phyloP scores from a whole-genome alignment of 768 basidiomycete species.

The Termitomyces sp. region DNA sequence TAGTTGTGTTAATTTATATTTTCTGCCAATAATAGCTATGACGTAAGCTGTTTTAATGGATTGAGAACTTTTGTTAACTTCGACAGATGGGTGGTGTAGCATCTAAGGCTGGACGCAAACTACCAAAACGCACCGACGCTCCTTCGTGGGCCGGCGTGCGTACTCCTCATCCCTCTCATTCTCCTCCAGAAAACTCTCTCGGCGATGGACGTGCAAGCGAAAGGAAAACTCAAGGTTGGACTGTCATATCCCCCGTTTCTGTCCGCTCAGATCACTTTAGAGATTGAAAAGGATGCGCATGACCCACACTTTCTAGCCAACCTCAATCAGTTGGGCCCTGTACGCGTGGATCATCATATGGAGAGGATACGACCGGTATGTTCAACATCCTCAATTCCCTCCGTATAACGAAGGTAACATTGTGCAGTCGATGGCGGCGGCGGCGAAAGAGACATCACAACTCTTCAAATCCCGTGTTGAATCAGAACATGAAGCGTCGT shows the following conservation, averaged over 20 bases:
- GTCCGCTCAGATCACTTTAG: conserved; percentile 26
- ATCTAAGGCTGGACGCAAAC: conserved; percentile 55
- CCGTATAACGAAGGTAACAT: background rate
- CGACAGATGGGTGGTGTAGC: conserved; percentile 56
- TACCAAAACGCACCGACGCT: conserved; percentile 42
- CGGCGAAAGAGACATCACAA: conserved; percentile 25
- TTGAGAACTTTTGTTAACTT: background rate
- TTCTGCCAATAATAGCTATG: conserved; percentile 5
- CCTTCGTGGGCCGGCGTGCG: conserved; percentile 46
- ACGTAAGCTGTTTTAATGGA: conserved; percentile 10
- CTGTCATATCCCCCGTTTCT: background rate
- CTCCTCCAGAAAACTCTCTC: background rate
- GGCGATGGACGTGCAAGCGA: conserved; percentile 38
- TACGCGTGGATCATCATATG: conserved; percentile 65
- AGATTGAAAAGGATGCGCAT: conserved; percentile 55
- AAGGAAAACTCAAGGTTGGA: conserved; percentile 42
- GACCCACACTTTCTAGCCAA: conserved; percentile 72
- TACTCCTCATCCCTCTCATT: conserved; percentile 23
- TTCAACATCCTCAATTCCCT: conserved; percentile 10
- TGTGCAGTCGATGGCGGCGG: conserved; percentile 4
- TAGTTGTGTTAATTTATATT: conserved; percentile 11
- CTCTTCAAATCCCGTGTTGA: conserved; percentile 50
- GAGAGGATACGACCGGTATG: conserved; percentile 41
- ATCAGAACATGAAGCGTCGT: conserved; percentile 51
- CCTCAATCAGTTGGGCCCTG: conserved; percentile 58